A percentile compares a stretch with the other conserved stretches of the same genome.
Evolutionary conservation across 2,329 filamentous ascomycete genomes (phyloP).

Genomic region (Juglanconis sp.): DNA sequence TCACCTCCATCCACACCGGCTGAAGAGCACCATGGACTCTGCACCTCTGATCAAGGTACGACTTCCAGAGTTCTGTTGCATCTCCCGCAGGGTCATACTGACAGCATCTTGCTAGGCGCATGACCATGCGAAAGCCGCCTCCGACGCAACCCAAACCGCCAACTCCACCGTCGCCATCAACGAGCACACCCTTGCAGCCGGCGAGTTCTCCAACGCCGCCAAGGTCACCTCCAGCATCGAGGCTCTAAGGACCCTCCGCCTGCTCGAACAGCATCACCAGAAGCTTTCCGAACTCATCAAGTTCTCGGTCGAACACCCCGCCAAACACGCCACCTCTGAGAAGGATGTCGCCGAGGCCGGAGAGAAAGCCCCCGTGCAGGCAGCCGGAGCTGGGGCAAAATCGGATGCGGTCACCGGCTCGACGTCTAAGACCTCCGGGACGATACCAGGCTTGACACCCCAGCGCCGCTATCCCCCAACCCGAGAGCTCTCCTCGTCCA

Average conservation of each 20-base stretch:
- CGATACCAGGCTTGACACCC: slow-evolving; percentile 35
- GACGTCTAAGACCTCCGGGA: slow-evolving; percentile 24
- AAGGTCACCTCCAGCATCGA: slow-evolving; percentile 64
- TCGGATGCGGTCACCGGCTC: slow-evolving; percentile 21
- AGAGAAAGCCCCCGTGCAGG: slow-evolving; percentile 31
- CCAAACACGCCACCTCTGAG: slow-evolving; percentile 34
- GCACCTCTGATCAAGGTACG: slow-evolving; percentile 64
- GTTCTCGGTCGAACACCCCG: slow-evolving; percentile 57
- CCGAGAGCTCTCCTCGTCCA: slow-evolving; percentile 74
- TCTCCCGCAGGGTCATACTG: slow-evolving; percentile 20
- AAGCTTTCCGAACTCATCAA: slow-evolving; percentile 79
- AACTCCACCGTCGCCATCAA: slow-evolving; percentile 80
- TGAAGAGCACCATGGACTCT: slow-evolving; percentile 56
- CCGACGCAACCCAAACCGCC: slow-evolving; percentile 68
- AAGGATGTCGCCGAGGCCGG: slow-evolving; percentile 34
- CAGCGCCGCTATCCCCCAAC: slow-evolving; percentile 53
- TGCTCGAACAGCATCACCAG: slow-evolving; percentile 86
- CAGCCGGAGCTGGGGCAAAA: slow-evolving; percentile 15
- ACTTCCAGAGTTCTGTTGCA: slow-evolving; percentile 1
- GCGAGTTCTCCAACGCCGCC: slow-evolving; percentile 83
- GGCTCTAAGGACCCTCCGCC: slow-evolving; percentile 76
- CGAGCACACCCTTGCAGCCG: slow-evolving; percentile 83
- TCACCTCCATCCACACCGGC: background rate
- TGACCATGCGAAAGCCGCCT: slow-evolving; percentile 82
- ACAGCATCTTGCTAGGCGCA: slow-evolving; percentile 59